phyloP scores from a whole-genome alignment of 1,139 yeast genomes.

The Yamadazyma taylorii region DNA sequence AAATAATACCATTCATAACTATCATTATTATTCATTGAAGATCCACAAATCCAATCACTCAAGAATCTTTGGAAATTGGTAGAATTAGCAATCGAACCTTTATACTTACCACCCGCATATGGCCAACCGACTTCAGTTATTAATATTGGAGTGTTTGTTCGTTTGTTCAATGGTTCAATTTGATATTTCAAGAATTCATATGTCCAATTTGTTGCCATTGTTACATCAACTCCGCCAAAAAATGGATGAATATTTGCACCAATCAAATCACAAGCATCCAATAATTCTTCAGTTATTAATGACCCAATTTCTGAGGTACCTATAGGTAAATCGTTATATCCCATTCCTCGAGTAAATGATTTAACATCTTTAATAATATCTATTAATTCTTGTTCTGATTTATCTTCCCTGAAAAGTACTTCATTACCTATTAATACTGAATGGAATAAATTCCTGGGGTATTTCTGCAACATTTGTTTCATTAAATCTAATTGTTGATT shows the following conservation, averaged over 20 bases:
- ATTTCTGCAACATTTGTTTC: constrained; percentile 40
- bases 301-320: constrained; percentile 61
- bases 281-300: constrained; percentile 30
- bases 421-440: constrained; percentile 63
- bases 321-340: constrained; percentile 41
- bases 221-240: constrained; percentile 57
- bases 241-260: constrained; percentile 74
- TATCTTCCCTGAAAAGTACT: constrained; percentile 56
- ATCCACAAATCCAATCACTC: constrained; percentile 52
- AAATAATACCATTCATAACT: constrained; percentile 59
- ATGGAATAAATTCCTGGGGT: constrained; percentile 50
- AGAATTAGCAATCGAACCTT: constrained; percentile 47
- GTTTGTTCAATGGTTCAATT: constrained; percentile 29
- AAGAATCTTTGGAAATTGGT: constrained; percentile 48
- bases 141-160: constrained; percentile 34
- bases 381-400: constrained; percentile 36
- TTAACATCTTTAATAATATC: constrained; percentile 45
- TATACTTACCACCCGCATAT: constrained; percentile 53
- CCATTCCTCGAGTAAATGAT: constrained; percentile 31
- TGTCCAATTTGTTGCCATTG: constrained; percentile 55
- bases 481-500: constrained; percentile 43
- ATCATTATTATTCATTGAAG: constrained; percentile 34
- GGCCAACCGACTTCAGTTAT: constrained; percentile 78
- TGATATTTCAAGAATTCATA: constrained; percentile 48
- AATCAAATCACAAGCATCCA: constrained; percentile 50